Conservation (phyloP, 331 rosid species). For the Arachis monticola region DNA sequence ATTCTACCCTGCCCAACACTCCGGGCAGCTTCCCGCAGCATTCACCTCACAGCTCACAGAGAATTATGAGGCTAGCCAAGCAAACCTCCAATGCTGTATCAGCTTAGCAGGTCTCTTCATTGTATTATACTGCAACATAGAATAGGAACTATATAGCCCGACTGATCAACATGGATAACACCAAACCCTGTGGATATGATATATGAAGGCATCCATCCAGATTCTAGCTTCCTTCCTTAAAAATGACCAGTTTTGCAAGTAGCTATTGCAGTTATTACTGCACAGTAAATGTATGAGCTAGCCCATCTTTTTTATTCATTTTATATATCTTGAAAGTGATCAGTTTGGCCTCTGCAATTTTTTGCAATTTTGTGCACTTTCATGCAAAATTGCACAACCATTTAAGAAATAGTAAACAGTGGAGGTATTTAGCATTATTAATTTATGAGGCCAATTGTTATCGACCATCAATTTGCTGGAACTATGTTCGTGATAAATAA, state of each 20-base stretch:
- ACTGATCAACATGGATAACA: neutral
- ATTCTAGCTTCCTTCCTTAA: neutral
- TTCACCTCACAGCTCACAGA: too few relatives aligned
- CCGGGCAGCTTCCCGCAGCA: too few relatives aligned
- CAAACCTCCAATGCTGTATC: too few relatives aligned
- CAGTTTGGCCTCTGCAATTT: too few relatives aligned
- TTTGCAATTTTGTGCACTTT: too few relatives aligned
- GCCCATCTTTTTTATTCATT: too few relatives aligned
- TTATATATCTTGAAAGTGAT: too few relatives aligned
- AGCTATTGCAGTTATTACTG: neutral
- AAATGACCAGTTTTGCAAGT: neutral
- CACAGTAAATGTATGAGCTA: constrained; percentile 6
- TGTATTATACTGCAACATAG: too few relatives aligned
- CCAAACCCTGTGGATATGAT: neutral
- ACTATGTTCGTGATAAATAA: neutral
- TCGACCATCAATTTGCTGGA: constrained; percentile 11
- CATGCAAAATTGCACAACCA: neutral
- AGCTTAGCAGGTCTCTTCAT: too few relatives aligned
- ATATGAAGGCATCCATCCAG: neutral
- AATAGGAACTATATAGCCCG: too few relatives aligned
- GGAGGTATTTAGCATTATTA: neutral
- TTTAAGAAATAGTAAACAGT: neutral
- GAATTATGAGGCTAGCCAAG: too few relatives aligned
- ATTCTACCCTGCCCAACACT: too few relatives aligned
- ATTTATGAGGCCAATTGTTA: neutral